Base-by-base conservation (phyloP, 2,329 filamentous ascomycete genomes). In the Fusarium piperis region DNA sequence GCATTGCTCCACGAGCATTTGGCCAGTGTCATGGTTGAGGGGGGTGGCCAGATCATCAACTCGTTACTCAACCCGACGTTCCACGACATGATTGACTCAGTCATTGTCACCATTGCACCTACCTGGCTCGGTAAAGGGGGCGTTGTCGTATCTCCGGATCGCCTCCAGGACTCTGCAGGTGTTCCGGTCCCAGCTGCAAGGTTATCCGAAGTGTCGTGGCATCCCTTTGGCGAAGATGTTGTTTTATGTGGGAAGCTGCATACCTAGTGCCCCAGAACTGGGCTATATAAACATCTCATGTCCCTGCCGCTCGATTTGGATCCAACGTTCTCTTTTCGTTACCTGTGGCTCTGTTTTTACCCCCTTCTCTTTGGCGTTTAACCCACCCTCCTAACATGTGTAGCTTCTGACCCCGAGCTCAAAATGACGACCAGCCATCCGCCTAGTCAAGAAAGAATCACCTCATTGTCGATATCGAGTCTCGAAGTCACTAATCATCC, bases 71-170 rank as follows among this genome's bases (percentile, higher is more conserved):
- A 87, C 39, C 85, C 88, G 3, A 83, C 84, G 30, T 89, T 90
- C 75, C 84, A 89, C 16, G 75, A 79, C n/a, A 83, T 94, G 10
- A 85, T 97, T 44, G 88, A 94, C 77, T 92, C 92, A 3, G 91
- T 97, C 55, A 92, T 98, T 75, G 87, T 98, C 64, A 98, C 95
- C 0, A 90, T 98, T 76, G 94, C 95, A 4, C 95, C 95, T 10
- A 94, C 91, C 0, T 98, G 94, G 89, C 85, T 98, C n/a, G 95
- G 95, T 2, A 86, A 88, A 66, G 94, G 93, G 3, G 94, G 94
- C 9, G 93, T 98, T 11, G 86, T 90, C 12, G 93, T 97, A 3
- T 91, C 90, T 52, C 95, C 95, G 2, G 85, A 89, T 20, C 85
- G 89, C 35, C 87, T 85, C 41, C 76, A 80, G 3, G 86, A 86